Percentiles rank a stretch among this genome's conserved stretches.
phyloP scores from a whole-genome alignment of 2,329 filamentous ascomycete species.

The Diaporthe batatas region DNA sequence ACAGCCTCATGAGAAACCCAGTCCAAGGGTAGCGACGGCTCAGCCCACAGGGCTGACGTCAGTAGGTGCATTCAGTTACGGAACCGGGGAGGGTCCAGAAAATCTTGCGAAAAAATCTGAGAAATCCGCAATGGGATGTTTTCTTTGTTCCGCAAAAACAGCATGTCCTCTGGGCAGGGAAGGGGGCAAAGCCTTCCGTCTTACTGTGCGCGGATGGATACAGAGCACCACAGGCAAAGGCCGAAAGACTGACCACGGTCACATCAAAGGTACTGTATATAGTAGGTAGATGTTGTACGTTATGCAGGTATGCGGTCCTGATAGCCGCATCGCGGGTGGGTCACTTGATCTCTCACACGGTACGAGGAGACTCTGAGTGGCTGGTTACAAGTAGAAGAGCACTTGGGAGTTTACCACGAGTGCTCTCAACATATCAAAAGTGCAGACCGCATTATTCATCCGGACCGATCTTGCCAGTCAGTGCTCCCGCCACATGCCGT shows the following conservation, averaged over 20 bases:
- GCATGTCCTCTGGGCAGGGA: background rate
- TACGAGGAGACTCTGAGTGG: background rate
- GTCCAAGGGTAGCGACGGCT: background rate
- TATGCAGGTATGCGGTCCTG: constrained; percentile 8
- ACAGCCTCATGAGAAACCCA: background rate
- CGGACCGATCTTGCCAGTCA: no score
- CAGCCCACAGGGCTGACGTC: constrained; percentile 21
- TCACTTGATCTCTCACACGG: constrained; percentile 14
- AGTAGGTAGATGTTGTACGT: background rate
- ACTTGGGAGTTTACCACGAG: constrained; percentile 3
- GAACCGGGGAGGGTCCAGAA: constrained; percentile 23
- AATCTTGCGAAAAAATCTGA: constrained; percentile 30
- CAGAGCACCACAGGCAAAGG: background rate
- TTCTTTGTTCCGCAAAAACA: background rate
- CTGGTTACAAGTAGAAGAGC: background rate
- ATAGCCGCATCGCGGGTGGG: constrained; percentile 19
- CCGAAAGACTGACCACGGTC: background rate
- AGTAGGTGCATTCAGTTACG: constrained; percentile 20
- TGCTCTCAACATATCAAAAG: background rate
- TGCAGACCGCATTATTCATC: background rate
- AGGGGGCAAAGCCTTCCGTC: background rate
- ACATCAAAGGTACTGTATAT: background rate
- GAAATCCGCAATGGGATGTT: background rate
- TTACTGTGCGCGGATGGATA: background rate
- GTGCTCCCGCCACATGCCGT: constrained; percentile 11